Evolutionary conservation across 768 basidiomycete species (phyloP).

Genomic region (Calocybe cyanea): DNA sequence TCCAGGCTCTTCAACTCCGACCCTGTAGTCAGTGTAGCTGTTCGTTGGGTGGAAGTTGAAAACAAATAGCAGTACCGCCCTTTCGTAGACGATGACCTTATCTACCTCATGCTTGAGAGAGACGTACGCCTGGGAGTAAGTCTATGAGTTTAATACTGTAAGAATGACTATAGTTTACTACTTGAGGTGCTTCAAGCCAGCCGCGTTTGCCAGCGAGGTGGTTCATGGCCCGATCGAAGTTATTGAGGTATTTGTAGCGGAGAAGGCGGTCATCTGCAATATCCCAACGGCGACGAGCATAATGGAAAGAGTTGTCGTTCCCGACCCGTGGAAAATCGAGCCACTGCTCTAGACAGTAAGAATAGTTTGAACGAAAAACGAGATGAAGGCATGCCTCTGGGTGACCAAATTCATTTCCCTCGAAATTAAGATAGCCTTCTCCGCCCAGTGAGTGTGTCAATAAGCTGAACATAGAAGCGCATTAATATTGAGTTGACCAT

Average conservation of each 20-base stretch:
- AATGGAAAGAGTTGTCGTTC: slow-evolving; percentile 93
- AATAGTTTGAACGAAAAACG: not conserved
- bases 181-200: slow-evolving; percentile 84
- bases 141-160: not conserved
- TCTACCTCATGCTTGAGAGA: slow-evolving; percentile 92
- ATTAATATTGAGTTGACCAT: slow-evolving; percentile 10
- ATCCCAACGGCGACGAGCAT: slow-evolving; percentile 97
- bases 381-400: slow-evolving; percentile 63
- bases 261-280: slow-evolving; percentile 81
- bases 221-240: slow-evolving; percentile 94
- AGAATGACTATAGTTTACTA: slow-evolving; percentile 22
- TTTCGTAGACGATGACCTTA: slow-evolving; percentile 93
- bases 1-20: slow-evolving; percentile 83
- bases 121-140: slow-evolving; percentile 66
- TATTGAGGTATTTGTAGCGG: slow-evolving; percentile 92
- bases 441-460: slow-evolving; percentile 92
- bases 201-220: slow-evolving; percentile 69
- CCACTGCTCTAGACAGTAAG: slow-evolving; percentile 53
- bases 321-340: slow-evolving; percentile 98
- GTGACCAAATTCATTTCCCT: slow-evolving; percentile 98
- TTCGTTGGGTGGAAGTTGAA: slow-evolving; percentile 96
- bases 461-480: slow-evolving; percentile 43
- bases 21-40: slow-evolving; percentile 90
- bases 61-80: slow-evolving; percentile 89
- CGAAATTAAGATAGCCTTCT: slow-evolving; percentile 97